Percentiles rank a stretch among this genome's conserved stretches.
phyloP scores from a whole-genome alignment of 768 basidiomycete species.

The Fomitopsis pulvina region DNA sequence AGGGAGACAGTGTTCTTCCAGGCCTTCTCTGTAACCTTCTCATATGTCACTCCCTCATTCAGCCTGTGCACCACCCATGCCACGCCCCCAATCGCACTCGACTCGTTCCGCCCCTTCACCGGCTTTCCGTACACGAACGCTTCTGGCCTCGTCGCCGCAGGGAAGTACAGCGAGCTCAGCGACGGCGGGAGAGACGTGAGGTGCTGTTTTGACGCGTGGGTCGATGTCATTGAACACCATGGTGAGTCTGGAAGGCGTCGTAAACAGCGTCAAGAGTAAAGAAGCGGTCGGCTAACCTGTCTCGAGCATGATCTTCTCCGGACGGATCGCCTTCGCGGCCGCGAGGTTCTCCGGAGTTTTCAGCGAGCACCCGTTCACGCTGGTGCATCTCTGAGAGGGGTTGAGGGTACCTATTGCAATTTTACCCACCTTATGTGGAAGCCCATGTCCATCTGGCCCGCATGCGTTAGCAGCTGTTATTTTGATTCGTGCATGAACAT shows the following conservation, averaged over 20 bases:
- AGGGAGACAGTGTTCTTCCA: constrained; percentile 60
- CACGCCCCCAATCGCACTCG: constrained; percentile 54
- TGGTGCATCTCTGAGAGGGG: constrained; percentile 12
- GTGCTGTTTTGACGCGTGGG: constrained; percentile 52
- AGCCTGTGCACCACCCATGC: constrained; percentile 63
- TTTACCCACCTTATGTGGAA: constrained; percentile 49
- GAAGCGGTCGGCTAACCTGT: constrained; percentile 41
- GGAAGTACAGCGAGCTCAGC: constrained; percentile 44
- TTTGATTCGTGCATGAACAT: constrained; percentile 16
- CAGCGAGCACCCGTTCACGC: constrained; percentile 71
- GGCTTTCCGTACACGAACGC: constrained; percentile 50
- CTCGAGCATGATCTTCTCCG: constrained; percentile 61
- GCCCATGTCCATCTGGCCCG: constrained; percentile 65
- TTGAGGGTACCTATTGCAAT: background rate
- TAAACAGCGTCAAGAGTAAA: background rate
- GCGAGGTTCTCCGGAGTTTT: constrained; percentile 64
- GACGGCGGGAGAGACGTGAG: constrained; percentile 40
- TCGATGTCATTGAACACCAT: constrained; percentile 66
- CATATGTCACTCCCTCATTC: constrained; percentile 40
- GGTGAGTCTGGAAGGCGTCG: constrained; percentile 44
- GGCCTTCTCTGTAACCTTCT: constrained; percentile 47
- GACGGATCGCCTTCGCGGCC: constrained; percentile 47
- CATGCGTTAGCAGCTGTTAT: background rate
- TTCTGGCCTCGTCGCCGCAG: constrained; percentile 46
- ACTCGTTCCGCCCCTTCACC: constrained; percentile 78